Evolutionary conservation across 129 eudicot genomes (phyloP).

Genomic region (Pulicaria dysenterica): DNA sequence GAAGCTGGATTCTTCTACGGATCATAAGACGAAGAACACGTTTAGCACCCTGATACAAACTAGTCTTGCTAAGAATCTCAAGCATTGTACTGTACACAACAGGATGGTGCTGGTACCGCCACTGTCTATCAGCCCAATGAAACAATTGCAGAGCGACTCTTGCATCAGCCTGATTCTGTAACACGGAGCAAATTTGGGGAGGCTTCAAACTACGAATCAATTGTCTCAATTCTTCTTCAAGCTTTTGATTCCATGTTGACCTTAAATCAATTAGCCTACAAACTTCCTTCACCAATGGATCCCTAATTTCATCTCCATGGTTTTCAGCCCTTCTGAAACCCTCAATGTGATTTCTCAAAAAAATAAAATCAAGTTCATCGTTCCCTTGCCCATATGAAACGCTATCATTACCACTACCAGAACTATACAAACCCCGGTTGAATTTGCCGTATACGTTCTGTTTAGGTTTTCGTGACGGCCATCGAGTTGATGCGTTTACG

Average conservation of each 20-base stretch:
- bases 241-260: constrained; percentile 61
- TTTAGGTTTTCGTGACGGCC: constrained; percentile 31
- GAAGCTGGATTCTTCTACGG: constrained; percentile 49
- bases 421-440: neutral
- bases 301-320: constrained; percentile 58
- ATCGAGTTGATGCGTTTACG: constrained; percentile 16
- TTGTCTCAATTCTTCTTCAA: constrained; percentile 60
- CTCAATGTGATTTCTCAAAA: constrained; percentile 18
- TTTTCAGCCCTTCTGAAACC: constrained; percentile 33
- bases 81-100: constrained; percentile 75
- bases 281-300: constrained; percentile 79
- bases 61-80: constrained; percentile 68
- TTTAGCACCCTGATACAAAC: constrained; percentile 73
- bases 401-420: neutral
- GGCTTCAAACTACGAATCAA: constrained; percentile 71
- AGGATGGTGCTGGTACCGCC: constrained; percentile 79
- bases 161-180: constrained; percentile 58
- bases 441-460: neutral
- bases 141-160: constrained; percentile 79
- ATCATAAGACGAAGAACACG: constrained; percentile 70
- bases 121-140: constrained; percentile 79
- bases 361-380: neutral
- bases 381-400: neutral
- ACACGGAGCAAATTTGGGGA: constrained; percentile 65
- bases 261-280: constrained; percentile 62